Conservation (phyloP, 148 eudicot species). For the Nyssa sinensis region DNA sequence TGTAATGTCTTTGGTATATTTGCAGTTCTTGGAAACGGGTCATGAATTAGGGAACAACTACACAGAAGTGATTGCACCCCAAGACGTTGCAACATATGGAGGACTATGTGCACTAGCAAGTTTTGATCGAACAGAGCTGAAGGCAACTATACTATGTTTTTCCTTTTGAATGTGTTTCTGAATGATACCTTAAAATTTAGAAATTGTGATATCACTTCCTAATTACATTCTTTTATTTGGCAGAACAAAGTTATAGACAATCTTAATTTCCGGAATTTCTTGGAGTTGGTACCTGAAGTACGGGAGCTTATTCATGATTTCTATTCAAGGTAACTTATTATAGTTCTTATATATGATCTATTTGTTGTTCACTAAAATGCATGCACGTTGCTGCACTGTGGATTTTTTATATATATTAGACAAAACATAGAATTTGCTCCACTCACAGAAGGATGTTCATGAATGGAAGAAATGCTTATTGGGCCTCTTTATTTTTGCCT, state of each 20-base stretch:
- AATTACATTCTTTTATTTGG: slow-evolving; percentile 19
- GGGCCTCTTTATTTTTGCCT: not conserved
- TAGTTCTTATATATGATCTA: not conserved
- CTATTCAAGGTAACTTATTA: slow-evolving; percentile 67
- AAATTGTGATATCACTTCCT: slow-evolving; percentile 12
- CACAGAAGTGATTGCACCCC: slow-evolving; percentile 88
- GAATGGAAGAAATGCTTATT: not conserved
- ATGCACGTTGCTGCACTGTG: not conserved
- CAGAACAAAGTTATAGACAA: slow-evolving; percentile 98
- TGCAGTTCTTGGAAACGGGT: slow-evolving; percentile 87
- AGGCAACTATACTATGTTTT: slow-evolving; percentile 43
- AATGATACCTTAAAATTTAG: not conserved
- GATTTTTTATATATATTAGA: not conserved
- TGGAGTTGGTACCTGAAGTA: slow-evolving; percentile 94
- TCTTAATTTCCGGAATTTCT: slow-evolving; percentile 76
- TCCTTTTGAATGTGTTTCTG: not conserved
- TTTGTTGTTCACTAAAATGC: not conserved
- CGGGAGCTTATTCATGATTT: slow-evolving; percentile 93
- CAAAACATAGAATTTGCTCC: not conserved
- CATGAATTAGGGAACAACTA: slow-evolving; percentile 81
- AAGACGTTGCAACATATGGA: slow-evolving; percentile 97
- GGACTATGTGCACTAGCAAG: slow-evolving; percentile 98
- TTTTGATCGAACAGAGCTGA: slow-evolving; percentile 87
- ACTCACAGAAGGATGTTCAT: not conserved
- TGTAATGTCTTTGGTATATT: slow-evolving; percentile 15